Base-by-base conservation (phyloP, 1,139 yeast species). In the Blastobotrys raffinosifermentans region DNA sequence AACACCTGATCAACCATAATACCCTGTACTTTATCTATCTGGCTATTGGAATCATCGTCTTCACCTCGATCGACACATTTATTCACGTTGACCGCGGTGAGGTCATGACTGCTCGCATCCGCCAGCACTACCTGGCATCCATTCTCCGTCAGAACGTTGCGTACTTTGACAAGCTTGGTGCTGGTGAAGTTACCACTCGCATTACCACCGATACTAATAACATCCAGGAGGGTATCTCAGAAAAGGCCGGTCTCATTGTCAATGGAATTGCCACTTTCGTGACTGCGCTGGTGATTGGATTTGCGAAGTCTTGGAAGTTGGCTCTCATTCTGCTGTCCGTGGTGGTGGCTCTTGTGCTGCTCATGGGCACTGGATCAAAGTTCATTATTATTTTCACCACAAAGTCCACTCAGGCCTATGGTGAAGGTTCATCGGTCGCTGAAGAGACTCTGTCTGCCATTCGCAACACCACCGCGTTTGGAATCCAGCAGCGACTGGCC, bases 201-300 rank as follows among this genome's bases (percentile, higher is more conserved):
- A 66, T 67, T 47, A 65, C 69, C 20, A 58, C 64, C 26, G 72
- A 67, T 33, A 63, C 70, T n/a, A 54, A 59, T 23, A 49, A 60
- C 23, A 63, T 67, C 36, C 72, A 67, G 45, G 69, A 64, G 31
- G 72, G 71, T 27, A 66, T 67, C 35, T 61, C 68, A 20, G 72
- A 68, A 48, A 67, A 67, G 49, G 58, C 65, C 13, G 71, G 70
- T 11, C 50, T 64, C 32, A 60, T 66, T 33, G 46, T 61, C 13
- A 52, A 58, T 19, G 68, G 67, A 18, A 37, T 63, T 4, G 45
- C 45, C 7, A 59, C 69, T 1, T 64, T 68, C 46, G 47, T 67
- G 25, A 54, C 68, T 15, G 67, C 71, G 9, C 49, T 67, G 31
- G 58, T 61, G 17, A 62, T 68, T 43, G 67, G 66, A 2, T 64